Evolutionary conservation across 208 protist species (phyloP), one percentile per base, ranked within the genome.

Genomic region (Leishmania gerbilli): DNA sequence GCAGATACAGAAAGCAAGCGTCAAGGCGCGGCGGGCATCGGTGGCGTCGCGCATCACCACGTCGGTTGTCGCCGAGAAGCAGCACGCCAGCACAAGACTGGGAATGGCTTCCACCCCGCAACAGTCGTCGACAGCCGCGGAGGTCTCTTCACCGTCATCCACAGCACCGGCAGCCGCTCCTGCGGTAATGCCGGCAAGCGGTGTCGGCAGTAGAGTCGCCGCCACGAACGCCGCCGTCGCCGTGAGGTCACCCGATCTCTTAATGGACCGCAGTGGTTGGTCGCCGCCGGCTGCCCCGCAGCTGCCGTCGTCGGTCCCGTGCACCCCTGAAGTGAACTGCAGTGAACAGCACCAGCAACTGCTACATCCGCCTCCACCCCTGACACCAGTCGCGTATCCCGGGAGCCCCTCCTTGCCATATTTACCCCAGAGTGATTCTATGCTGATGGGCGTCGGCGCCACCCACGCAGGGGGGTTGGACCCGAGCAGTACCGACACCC

Each of bases 391-490:
- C 51, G 51, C 34, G 34, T 34, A 24, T 56, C 51, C 40, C 17
- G 7, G 17, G 5, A 64, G 51, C 34, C n/a, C 51, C n/a, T 68
- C 31, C 37, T 2, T 68, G 19, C 24, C 40, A 31, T 15, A n/a
- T 47, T 27, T 21, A 40, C 53, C 74, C 47, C 56, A 15, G 27
- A 21, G 42, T 17, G 45, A 74, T 74, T 1, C 67, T 71, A 1
- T 51, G 7, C 27, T 53, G 40, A 19, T 34, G 49, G n/a, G 53
- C 34, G 40, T 7, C 49, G 53, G 45, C 45, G 75, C 42, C 58
- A 67, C 42, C 60, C 56, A 71, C 72, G 24, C 45, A 47, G 27
- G 69, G 77, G 76, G 7, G 49, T 2, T 77, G 17, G 72, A 76
- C 2, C 60, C 49, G 53, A 74, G 47, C 62, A 79, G 64, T 60